Percentiles rank a stretch among this genome's conserved stretches.
Conservation (phyloP, 129 eudicot genomes). For the Escallonia rubra region DNA sequence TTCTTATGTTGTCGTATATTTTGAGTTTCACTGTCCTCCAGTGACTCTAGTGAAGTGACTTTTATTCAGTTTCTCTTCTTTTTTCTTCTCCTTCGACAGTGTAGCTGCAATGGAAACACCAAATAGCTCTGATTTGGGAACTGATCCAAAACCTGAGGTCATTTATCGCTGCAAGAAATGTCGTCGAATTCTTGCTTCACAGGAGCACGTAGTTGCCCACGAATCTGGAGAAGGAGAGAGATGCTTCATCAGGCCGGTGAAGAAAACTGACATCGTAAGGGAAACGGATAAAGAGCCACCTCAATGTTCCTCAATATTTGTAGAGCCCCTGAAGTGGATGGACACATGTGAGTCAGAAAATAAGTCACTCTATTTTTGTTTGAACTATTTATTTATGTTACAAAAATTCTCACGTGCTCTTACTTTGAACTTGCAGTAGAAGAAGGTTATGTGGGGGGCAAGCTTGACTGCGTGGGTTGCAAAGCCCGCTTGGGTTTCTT, state of each 20-base stretch:
- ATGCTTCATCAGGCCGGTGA: slow-evolving; percentile 57
- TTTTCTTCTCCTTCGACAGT: too few species aligned
- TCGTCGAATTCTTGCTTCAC: slow-evolving; percentile 76
- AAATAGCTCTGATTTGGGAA: slow-evolving; percentile 17
- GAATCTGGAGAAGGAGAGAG: slow-evolving; percentile 61
- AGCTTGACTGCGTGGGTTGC: slow-evolving; percentile 82
- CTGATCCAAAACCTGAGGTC: slow-evolving; percentile 37
- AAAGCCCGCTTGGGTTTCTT: slow-evolving; percentile 72
- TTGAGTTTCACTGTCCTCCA: too few species aligned
- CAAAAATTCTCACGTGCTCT: too few species aligned
- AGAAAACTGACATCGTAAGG: slow-evolving; percentile 29
- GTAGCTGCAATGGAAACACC: slow-evolving; percentile 31
- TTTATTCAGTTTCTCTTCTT: too few species aligned
- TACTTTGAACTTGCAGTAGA: slow-evolving; percentile 39
- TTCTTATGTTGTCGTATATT: too few species aligned
- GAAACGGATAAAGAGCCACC: slow-evolving; percentile 30
- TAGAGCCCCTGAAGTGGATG: slow-evolving; percentile 99
- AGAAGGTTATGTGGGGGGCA: slow-evolving; percentile 65
- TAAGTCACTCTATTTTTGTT: neutral
- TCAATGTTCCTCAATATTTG: slow-evolving; percentile 79
- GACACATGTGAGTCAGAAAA: slow-evolving; percentile 44
- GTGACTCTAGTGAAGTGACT: too few species aligned
- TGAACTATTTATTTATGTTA: too few species aligned
- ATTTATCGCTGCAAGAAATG: slow-evolving; percentile 84
- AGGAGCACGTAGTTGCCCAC: slow-evolving; percentile 61